Evolutionary conservation across 2,329 filamentous ascomycete species (phyloP).

Genomic region (Fusarium pilosicola): DNA sequence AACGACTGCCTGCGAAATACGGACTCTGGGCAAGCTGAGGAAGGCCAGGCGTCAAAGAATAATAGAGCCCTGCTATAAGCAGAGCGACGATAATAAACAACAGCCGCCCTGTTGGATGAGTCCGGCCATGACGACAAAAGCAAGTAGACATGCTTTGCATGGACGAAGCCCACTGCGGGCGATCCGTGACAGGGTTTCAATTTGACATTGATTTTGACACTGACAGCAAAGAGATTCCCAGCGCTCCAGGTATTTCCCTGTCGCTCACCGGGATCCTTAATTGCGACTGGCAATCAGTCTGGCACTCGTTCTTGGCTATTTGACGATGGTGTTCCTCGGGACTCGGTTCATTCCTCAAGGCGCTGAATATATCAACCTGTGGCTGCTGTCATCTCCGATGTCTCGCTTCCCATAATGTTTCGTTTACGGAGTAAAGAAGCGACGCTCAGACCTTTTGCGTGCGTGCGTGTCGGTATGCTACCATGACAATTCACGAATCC

Average conservation of each 20-base stretch:
- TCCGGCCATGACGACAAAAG: constrained; percentile 26
- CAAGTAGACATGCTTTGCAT: constrained; percentile 37
- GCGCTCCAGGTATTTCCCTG: constrained; percentile 10
- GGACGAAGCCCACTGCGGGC: constrained; percentile 23
- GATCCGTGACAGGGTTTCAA: constrained; percentile 27
- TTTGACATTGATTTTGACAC: constrained; percentile 15
- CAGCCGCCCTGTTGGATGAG: constrained; percentile 12
- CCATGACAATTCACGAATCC: constrained; percentile 14
- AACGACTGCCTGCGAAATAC: background rate
- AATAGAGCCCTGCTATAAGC: background rate
- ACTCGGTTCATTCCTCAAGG: constrained; percentile 29
- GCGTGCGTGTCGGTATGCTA: constrained; percentile 1
- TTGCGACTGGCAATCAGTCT: constrained; percentile 20
- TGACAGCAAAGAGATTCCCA: background rate
- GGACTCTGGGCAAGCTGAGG: background rate
- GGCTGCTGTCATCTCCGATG: constrained; percentile 26
- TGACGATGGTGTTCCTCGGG: constrained; percentile 10
- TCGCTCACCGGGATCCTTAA: constrained; percentile 16
- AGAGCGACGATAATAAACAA: background rate
- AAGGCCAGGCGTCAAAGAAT: constrained; percentile 2
- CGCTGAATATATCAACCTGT: background rate
- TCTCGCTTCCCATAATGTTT: constrained; percentile 33
- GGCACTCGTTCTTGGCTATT: constrained; percentile 16
- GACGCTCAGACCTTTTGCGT: background rate
- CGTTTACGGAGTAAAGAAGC: constrained; percentile 15